Evolutionary conservation across 352 stramenopile genomes (phyloP), one percentile per base, ranked within the genome.

Genomic region (Bremia lactucae): DNA sequence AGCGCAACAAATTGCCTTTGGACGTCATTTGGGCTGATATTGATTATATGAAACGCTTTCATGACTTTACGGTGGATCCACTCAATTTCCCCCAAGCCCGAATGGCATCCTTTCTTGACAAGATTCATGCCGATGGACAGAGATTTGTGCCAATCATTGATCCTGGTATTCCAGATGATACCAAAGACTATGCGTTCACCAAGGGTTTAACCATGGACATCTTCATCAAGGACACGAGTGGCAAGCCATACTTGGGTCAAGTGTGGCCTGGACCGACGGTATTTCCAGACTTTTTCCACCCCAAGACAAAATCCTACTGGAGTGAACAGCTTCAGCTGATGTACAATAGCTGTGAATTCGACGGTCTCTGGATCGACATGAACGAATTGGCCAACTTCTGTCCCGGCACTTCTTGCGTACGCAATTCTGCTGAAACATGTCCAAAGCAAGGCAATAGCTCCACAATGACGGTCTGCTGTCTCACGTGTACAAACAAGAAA

Each of bases 361-460:
- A 94, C 34, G 77, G 81, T 16, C 48, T 90, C 6, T 91, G 81
- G 81, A 83, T 94, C 42, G 81, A 94, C 51, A 94, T 94, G 81
- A 94, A 94, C 53, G 81, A 94, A 36, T 48, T 86, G 4, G 71
- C 73, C 10, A 87, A 84, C 52, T 89, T 92, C 33, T 87, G 71
- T 31, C 58, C 59, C 1, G 73, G 72, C 3, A 62, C 46, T 1
- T 49, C 26, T 13, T 81, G 68, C 36, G 52, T 55, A 5, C 68
- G 65, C 16, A 46, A 75, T 11, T 40, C 51, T 1, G 46, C 20
- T 31, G 51, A 55, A 3, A 59, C 58, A 9, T 81, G 66, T 31
- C 61, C 68, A 1, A 50, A 60, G 14, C 65, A 41, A 0, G 59
- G 50, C 29, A 58, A 24, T 16, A 66, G 59, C 19, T 65, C 31